phyloP scores from a whole-genome alignment of 75 land plant genomes.

The Azolla pinnata region DNA sequence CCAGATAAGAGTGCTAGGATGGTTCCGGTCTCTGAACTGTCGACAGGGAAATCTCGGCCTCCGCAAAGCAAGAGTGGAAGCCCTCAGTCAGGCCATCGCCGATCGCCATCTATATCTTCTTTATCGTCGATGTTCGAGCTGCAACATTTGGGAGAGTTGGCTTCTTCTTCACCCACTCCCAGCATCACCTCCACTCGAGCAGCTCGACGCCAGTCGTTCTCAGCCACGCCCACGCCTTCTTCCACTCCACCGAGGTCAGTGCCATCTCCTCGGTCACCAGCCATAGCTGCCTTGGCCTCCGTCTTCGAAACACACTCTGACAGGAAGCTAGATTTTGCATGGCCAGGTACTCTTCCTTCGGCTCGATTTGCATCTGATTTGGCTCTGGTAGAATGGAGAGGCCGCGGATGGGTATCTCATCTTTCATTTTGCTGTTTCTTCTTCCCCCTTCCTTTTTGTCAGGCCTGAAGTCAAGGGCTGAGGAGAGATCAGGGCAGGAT shows the following conservation, averaged over 20 bases:
- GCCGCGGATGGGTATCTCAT: no score
- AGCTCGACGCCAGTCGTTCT: not conserved
- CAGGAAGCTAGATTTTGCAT: conserved; percentile 16
- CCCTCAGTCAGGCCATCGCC: not conserved
- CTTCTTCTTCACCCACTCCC: not conserved
- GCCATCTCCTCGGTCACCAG: conserved; percentile 33
- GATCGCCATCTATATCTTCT: not conserved
- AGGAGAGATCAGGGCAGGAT: not conserved
- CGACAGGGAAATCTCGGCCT: not conserved
- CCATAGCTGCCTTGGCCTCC: conserved; percentile 54
- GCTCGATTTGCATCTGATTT: no score
- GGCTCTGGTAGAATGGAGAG: no score
- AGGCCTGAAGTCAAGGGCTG: not conserved
- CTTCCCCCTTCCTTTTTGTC: no score
- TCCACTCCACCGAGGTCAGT: conserved; percentile 22
- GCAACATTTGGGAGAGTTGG: not conserved
- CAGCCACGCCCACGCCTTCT: not conserved
- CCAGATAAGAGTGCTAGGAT: no score
- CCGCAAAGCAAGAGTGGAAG: not conserved
- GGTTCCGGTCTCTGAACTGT: not conserved
- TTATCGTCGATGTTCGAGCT: conserved; percentile 8
- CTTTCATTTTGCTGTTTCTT: no score
- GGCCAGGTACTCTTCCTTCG: no score
- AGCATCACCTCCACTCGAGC: not conserved
- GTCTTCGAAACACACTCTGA: conserved; percentile 39